Conservation (phyloP, 78 protist genomes). For the Dictyostelium capitatum region DNA sequence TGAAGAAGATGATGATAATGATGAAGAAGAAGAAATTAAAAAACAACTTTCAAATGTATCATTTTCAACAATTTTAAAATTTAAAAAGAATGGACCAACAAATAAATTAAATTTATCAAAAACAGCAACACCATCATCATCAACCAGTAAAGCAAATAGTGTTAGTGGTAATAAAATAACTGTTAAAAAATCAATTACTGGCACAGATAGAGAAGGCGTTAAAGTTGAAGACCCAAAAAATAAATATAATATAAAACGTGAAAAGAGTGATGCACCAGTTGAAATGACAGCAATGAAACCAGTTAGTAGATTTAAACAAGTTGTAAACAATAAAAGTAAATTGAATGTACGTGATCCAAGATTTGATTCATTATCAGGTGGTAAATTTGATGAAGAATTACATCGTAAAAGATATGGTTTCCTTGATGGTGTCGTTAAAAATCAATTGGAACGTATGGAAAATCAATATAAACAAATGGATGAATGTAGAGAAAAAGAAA, state of each 20-base stretch:
- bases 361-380: constrained; percentile 46
- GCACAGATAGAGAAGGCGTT: background rate
- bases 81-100: constrained; percentile 9
- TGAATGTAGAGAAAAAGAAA: background rate
- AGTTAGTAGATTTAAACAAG: constrained; percentile 62
- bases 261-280: constrained; percentile 42
- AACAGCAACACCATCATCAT: background rate
- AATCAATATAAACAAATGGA: background rate
- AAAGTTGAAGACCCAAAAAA: background rate
- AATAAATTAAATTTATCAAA: background rate
- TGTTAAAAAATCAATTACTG: too few relatives aligned
- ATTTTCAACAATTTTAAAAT: constrained; percentile 18
- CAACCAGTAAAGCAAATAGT: background rate
- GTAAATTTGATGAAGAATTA: constrained; percentile 44
- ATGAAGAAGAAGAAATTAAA: constrained; percentile 44
- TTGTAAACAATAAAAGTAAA: constrained; percentile 6
- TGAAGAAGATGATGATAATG: background rate
- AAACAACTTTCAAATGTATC: constrained; percentile 45
- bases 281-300: constrained; percentile 66
- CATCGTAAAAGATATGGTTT: constrained; percentile 42
- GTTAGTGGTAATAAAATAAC: background rate
- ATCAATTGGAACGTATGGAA: constrained; percentile 9
- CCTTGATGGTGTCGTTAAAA: constrained; percentile 41
- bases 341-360: constrained; percentile 45
- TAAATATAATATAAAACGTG: background rate